Percentiles rank a stretch among this genome's conserved stretches.
Conservation (phyloP, 305 asterid genomes). For the Solanum aculeatissimum region DNA sequence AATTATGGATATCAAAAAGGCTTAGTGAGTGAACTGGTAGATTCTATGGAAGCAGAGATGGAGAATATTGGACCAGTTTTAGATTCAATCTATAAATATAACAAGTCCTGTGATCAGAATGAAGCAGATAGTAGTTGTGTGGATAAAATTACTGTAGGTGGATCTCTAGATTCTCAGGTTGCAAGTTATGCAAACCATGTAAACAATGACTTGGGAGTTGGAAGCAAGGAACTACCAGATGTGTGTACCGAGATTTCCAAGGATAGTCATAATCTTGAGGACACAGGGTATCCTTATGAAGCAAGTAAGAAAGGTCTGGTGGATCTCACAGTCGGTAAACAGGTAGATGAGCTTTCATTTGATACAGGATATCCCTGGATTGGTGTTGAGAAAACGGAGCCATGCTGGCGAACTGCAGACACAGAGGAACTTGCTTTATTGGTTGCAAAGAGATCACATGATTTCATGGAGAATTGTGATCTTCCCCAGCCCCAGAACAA, state of each 20-base stretch:
- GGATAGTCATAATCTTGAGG: constrained; percentile 11
- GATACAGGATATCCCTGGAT: constrained; percentile 40
- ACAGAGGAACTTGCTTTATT: constrained; percentile 60
- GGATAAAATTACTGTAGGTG: constrained; percentile 12
- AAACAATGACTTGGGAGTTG: constrained; percentile 16
- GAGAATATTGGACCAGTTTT: constrained; percentile 9
- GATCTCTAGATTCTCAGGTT: constrained; percentile 17
- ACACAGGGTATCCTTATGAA: constrained; percentile 10
- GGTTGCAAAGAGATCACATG: constrained; percentile 51
- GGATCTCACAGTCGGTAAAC: constrained; percentile 18
- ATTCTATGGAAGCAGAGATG: constrained; percentile 17
- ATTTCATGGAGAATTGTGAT: constrained; percentile 64
- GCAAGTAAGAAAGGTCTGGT: constrained; percentile 5
- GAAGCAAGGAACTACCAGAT: constrained; percentile 5
- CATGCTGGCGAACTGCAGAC: constrained; percentile 90
- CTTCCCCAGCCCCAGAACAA: constrained; percentile 64
- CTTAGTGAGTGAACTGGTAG: constrained; percentile 20
- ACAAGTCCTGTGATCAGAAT: background rate
- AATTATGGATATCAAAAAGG: constrained; percentile 22
- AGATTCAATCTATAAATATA: constrained; percentile 3
- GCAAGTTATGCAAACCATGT: constrained; percentile 9
- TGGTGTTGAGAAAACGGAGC: constrained; percentile 34
- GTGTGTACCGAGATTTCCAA: background rate
- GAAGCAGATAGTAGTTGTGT: constrained; percentile 10
- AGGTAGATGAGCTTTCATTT: constrained; percentile 19